Percentiles rank a stretch among this genome's conserved stretches.
Evolutionary conservation across 2,329 filamentous ascomycete genomes (phyloP).

Genomic region (Alternaria tenuissima): DNA sequence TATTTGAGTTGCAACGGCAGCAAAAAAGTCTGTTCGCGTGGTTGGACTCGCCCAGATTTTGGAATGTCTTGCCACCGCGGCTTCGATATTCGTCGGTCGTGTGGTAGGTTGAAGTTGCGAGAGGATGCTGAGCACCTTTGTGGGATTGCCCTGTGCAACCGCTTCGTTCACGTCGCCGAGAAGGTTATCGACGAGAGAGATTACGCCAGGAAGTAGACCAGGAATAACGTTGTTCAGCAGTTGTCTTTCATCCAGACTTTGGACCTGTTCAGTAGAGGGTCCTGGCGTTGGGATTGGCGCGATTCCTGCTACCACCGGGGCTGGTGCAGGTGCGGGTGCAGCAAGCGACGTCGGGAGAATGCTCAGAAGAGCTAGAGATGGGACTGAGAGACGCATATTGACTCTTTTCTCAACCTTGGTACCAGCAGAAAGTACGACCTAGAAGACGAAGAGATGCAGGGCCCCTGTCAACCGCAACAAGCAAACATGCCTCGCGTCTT

Average conservation of each 20-base stretch:
- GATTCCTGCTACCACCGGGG: neutral
- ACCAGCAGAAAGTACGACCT: neutral
- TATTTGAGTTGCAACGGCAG: conserved; percentile 31
- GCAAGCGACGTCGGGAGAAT: conserved; percentile 17
- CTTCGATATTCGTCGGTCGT: conserved; percentile 27
- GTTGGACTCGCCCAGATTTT: conserved; percentile 29
- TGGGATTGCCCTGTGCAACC: conserved; percentile 21
- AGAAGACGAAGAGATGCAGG: neutral
- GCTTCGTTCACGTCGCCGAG: conserved; percentile 24
- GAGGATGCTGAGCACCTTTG: conserved; percentile 22
- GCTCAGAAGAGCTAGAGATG: conserved; percentile 21
- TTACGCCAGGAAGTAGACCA: conserved; percentile 15
- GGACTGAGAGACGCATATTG: conserved; percentile 20
- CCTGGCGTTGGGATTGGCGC: conserved; percentile 6
- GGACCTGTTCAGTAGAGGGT: neutral
- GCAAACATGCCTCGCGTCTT: neutral
- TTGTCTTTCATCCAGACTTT: conserved; percentile 22
- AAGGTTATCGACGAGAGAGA: conserved; percentile 14
- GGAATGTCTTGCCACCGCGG: conserved; percentile 15
- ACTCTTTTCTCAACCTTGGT: neutral
- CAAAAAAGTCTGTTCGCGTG: conserved; percentile 24
- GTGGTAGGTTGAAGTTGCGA: conserved; percentile 22
- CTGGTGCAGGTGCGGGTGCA: conserved; percentile 12
- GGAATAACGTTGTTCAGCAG: conserved; percentile 10
- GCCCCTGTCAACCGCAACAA: neutral